Base-by-base conservation (phyloP, 192 early-diverging fungal genomes). In the Backusella luteola region DNA sequence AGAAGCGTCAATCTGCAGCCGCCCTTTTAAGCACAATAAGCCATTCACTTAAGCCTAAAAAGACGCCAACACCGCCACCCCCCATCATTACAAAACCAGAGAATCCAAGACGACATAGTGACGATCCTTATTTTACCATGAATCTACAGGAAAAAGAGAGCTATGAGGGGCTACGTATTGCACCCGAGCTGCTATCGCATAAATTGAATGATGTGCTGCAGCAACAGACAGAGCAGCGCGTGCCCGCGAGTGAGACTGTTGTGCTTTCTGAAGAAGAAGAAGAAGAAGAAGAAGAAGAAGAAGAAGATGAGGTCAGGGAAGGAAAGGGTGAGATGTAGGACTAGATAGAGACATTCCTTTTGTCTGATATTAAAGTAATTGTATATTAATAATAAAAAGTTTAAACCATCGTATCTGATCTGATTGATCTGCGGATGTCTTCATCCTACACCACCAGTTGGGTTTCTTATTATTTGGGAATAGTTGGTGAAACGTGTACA, bases 1-100 rank as follows among this genome's bases (percentile, higher is more conserved):
- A 79, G 36, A 66, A 79, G 1, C 71, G 78, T 4, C 67, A 73
- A 69, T 76, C 82, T 4, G 71, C 69, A 71, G 21, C 23, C 1
- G 17, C 17, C 6, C 41, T 70, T 14, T 26, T 34, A 7, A 67
- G 66, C 34, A 67, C 34, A 35, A 67, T 67, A 67, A 36, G 34
- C 12, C 23, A 63, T 63, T 63, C 56, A 4, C 56, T 63, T 9
- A 63, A 63, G 14, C 56, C 56, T 15, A 34, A 26, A n/a, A 69
- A 4, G 26, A n/a, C 19, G 6, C 23, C 23, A 41, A n/a, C 19
- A 17, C 23, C 23, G 26, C 19, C 23, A 49, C 15, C 42, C 0
- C 15, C 42, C 0, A 49, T 49, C 46, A 17, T 49, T 15, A 44
- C 41, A 17, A 71, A 49, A 17, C 70, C 70, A 7, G 42, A 46